Conservation (phyloP, 768 basidiomycete genomes). For the Mycena galericulata region DNA sequence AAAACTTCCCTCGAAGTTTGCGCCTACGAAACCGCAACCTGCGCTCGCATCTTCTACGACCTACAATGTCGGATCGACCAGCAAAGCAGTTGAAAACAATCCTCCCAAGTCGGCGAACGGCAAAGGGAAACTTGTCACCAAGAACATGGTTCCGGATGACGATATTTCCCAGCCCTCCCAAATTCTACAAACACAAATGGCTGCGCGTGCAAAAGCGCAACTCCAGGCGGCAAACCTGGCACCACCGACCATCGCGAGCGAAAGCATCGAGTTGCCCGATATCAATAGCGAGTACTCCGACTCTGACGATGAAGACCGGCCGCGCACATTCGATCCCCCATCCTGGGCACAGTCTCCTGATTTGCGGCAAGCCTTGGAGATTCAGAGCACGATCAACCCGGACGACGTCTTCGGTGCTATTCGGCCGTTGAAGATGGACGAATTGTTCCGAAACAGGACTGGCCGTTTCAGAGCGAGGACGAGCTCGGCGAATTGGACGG, state of each 20-base stretch:
- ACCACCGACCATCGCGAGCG: conserved; percentile 67
- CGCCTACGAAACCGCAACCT: conserved; percentile 46
- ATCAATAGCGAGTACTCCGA: conserved; percentile 98
- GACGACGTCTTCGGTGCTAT: conserved; percentile 95
- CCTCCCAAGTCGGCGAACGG: conserved; percentile 52
- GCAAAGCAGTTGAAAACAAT: conserved; percentile 48
- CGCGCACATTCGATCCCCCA: conserved; percentile 79
- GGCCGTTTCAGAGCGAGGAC: conserved; percentile 90
- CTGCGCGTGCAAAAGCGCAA: conserved; percentile 76
- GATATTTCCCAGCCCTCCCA: conserved; percentile 72
- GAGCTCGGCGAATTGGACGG: conserved; percentile 96
- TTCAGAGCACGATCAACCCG: conserved; percentile 89
- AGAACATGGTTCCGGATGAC: conserved; percentile 56
- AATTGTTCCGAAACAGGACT: conserved; percentile 84
- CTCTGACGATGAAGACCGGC: conserved; percentile 90
- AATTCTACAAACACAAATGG: conserved; percentile 74
- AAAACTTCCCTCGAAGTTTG: conserved; percentile 51
- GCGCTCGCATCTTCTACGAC: conserved; percentile 40
- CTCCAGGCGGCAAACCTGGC: conserved; percentile 67
- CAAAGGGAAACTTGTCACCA: conserved; percentile 60
- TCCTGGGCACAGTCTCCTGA: conserved; percentile 95
- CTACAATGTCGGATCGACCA: conserved; percentile 35
- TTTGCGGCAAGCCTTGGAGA: conserved; percentile 79
- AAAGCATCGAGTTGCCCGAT: conserved; percentile 93
- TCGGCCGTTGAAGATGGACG: conserved; percentile 89